A percentile compares a stretch with the other conserved stretches of the same genome.
Evolutionary conservation across 176 grass and related monocot genomes (phyloP).

Genomic region (Rhynchospora breviuscula): DNA sequence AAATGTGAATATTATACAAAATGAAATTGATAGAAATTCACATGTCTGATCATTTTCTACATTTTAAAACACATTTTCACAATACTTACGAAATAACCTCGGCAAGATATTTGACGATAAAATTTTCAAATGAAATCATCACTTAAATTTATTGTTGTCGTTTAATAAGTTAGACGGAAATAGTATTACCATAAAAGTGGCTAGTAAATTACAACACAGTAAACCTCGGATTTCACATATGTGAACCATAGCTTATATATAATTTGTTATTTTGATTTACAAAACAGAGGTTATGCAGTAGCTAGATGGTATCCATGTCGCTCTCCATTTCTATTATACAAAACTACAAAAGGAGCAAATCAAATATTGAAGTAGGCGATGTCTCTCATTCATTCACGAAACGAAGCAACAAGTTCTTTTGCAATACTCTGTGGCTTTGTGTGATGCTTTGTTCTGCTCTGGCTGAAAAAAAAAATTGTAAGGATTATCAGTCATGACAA

Average conservation of each 20-base stretch:
- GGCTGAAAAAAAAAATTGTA: neutral
- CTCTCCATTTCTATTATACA: slow-evolving; percentile 1
- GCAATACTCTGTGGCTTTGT: neutral
- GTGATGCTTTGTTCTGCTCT: neutral
- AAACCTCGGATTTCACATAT: too few relatives aligned
- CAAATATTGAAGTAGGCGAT: neutral
- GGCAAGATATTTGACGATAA: too few relatives aligned
- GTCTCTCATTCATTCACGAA: slow-evolving; percentile 14
- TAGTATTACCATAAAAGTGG: too few relatives aligned
- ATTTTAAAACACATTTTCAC: too few relatives aligned
- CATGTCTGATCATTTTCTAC: too few relatives aligned
- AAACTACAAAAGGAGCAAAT: neutral
- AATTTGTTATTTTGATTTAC: neutral
- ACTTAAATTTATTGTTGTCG: too few relatives aligned
- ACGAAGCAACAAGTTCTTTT: neutral
- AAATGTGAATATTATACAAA: too few relatives aligned
- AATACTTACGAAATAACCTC: too few relatives aligned
- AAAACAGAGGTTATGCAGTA: neutral
- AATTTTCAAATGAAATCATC: too few relatives aligned
- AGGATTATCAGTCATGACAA: too few relatives aligned
- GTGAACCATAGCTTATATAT: too few relatives aligned
- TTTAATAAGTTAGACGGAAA: neutral
- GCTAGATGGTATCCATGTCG: neutral
- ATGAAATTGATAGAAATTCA: too few relatives aligned
- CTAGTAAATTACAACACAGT: neutral